Evolutionary conservation across 371 early-diverging fungal genomes (phyloP), one percentile per base, ranked within the genome.

Genomic region (Rhizomucor pusillus): DNA sequence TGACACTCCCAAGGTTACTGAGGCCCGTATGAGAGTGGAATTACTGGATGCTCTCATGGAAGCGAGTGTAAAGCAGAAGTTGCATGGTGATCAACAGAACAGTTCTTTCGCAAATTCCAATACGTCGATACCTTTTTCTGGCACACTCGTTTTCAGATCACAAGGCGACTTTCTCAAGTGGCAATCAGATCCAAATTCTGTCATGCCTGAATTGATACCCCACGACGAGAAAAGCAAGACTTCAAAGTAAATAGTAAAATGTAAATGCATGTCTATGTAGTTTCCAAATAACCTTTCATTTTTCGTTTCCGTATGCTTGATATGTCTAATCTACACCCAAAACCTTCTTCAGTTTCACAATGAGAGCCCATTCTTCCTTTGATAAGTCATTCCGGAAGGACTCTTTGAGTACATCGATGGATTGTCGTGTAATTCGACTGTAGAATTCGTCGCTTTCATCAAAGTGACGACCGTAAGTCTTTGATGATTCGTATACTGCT

Each of bases 341-440:
- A 22, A 81, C 46, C 65, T 78, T 84, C 77, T 93, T 93, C 52
- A 99, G 79, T 75, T 88, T 89, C 51, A 90, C 79, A 16, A 97
- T 71, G 33, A 95, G 74, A 34, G 67, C 84, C 96, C 97, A 95
- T 47, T 98, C 98, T 35, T 98, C 99, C 75, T 91, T 90, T 50
- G 84, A 75, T 61, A 99, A 52, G 65, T 99, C 99, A 53, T 92
- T 88, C 59, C 95, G 89, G 90, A 99, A 99, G 33, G 85, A 89
- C 54, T 91, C 88, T 80, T 99, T 99, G 65, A 99, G 81, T 39
- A 99, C 82, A 73, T 99, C 97, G 68, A 99, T 99, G 33, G 96
- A 96, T 47, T 76, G 76, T 43, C 99, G 92, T 14, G 95, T 88
- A 62, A 99, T 88, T 71, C 84, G 79, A 57, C 80, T 64, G 67